Conservation (phyloP, 257 asterid genomes). For the Ilex asprella region DNA sequence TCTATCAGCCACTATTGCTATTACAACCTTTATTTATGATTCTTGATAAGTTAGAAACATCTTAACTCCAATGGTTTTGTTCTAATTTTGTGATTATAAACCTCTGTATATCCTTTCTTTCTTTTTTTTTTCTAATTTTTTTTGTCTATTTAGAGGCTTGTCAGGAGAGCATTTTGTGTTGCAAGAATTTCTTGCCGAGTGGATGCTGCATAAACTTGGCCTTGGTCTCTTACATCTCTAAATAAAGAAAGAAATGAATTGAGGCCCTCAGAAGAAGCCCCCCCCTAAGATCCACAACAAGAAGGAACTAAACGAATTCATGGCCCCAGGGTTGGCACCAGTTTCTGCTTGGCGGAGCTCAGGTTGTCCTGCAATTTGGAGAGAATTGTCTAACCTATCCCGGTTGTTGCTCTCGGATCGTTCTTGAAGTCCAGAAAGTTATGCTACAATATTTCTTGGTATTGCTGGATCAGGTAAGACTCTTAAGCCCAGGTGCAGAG, state of each 20-base stretch:
- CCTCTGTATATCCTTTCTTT: too few relatives aligned
- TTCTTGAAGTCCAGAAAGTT: conserved; percentile 39
- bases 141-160: too few relatives aligned
- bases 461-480: conserved; percentile 34
- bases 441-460: conserved; percentile 32
- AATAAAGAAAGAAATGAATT: conserved; percentile 84
- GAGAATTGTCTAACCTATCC: conserved; percentile 55
- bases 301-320: conserved; percentile 82
- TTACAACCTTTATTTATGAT: not conserved
- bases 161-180: conserved; percentile 36
- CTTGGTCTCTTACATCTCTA: conserved; percentile 82
- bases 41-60: not conserved
- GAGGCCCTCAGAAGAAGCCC: conserved; percentile 91
- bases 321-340: conserved; percentile 58
- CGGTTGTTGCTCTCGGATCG: conserved; percentile 32
- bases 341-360: conserved; percentile 55
- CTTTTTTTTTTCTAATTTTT: too few relatives aligned
- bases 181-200: conserved; percentile 48
- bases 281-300: conserved; percentile 90
- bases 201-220: conserved; percentile 57
- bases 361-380: conserved; percentile 50
- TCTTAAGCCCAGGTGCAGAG: conserved; percentile 37
- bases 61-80: not conserved
- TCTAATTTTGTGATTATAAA: not conserved
- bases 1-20: not conserved